Conservation (phyloP, 306 rosid species). For the Gillenia trifoliata region DNA sequence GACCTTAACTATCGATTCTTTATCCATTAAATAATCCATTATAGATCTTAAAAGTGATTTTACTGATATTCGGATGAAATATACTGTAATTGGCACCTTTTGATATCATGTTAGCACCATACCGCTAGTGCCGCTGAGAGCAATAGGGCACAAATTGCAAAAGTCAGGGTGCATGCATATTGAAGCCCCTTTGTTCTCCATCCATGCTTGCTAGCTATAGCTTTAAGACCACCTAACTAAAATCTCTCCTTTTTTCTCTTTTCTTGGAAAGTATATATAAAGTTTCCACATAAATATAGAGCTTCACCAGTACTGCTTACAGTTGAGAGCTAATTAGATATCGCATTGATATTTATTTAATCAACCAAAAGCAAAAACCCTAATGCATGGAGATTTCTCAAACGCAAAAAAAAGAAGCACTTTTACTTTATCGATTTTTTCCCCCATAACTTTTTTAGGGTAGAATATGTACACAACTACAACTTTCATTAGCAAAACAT, state of each 20-base stretch:
- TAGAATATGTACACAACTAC: slow-evolving; percentile 12
- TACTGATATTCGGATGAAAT: not conserved
- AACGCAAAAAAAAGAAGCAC: slow-evolving; percentile 22
- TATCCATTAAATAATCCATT: not conserved
- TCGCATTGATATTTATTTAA: not conserved
- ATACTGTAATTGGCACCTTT: slow-evolving; percentile 13
- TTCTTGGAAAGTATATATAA: not conserved
- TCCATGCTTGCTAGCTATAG: not conserved
- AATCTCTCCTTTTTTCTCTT: not conserved
- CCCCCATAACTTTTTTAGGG: not conserved
- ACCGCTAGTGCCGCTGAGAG: slow-evolving; percentile 9
- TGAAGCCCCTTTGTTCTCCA: not conserved
- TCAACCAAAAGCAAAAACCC: slow-evolving; percentile 20
- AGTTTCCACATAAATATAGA: not conserved
- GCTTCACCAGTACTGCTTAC: slow-evolving; percentile 5
- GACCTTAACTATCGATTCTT: too few relatives aligned
- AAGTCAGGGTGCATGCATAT: not conserved
- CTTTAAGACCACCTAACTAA: slow-evolving; percentile 9
- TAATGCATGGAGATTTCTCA: slow-evolving; percentile 23
- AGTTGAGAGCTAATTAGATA: not conserved
- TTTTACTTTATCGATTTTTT: not conserved
- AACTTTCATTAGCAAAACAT: slow-evolving; percentile 6
- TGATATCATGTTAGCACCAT: slow-evolving; percentile 19
- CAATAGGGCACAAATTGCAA: slow-evolving; percentile 4
- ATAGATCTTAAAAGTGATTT: slow-evolving; percentile 8